Evolutionary conservation across 2,329 filamentous ascomycete genomes (phyloP).

Genomic region (Diaporthe velutina): DNA sequence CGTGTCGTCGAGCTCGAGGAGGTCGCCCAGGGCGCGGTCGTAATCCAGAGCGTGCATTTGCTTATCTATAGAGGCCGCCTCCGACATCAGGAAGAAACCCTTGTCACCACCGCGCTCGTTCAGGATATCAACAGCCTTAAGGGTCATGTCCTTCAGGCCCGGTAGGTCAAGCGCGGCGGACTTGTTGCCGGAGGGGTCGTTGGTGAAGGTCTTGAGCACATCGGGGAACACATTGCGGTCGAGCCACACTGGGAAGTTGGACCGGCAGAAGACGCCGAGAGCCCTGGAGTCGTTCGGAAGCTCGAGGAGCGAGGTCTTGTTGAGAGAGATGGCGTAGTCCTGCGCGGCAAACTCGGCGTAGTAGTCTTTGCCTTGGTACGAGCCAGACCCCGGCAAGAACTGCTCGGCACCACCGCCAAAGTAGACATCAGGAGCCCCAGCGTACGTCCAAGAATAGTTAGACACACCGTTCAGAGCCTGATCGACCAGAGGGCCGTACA

Average conservation of each 20-base stretch:
- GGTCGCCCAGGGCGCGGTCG: slow-evolving; percentile 85
- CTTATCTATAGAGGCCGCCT: slow-evolving; percentile 89
- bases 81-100: slow-evolving; percentile 90
- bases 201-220: slow-evolving; percentile 75
- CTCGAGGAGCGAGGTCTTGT: slow-evolving; percentile 77
- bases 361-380: slow-evolving; percentile 81
- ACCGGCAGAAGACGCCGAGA: slow-evolving; percentile 82
- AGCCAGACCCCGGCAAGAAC: slow-evolving; percentile 75
- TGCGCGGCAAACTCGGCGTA: slow-evolving; percentile 81
- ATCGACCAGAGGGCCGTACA: slow-evolving; percentile 81
- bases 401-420: slow-evolving; percentile 88
- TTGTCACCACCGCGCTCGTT: slow-evolving; percentile 73
- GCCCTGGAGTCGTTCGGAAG: slow-evolving; percentile 71
- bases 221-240: slow-evolving; percentile 85
- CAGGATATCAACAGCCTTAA: slow-evolving; percentile 88
- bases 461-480: slow-evolving; percentile 80
- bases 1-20: slow-evolving; percentile 88
- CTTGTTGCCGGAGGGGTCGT: slow-evolving; percentile 76
- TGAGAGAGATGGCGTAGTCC: slow-evolving; percentile 78
- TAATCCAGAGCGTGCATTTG: slow-evolving; percentile 91
- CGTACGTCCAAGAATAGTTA: slow-evolving; percentile 86
- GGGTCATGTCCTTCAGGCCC: slow-evolving; percentile 89
- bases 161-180: slow-evolving; percentile 78
- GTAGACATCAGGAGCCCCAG: slow-evolving; percentile 81
- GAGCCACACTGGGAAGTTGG: slow-evolving; percentile 86